Evolutionary conservation across 2,329 filamentous ascomycete species (phyloP), one percentile per base, ranked within the genome.

Genomic region (Lecanicillium sp.): DNA sequence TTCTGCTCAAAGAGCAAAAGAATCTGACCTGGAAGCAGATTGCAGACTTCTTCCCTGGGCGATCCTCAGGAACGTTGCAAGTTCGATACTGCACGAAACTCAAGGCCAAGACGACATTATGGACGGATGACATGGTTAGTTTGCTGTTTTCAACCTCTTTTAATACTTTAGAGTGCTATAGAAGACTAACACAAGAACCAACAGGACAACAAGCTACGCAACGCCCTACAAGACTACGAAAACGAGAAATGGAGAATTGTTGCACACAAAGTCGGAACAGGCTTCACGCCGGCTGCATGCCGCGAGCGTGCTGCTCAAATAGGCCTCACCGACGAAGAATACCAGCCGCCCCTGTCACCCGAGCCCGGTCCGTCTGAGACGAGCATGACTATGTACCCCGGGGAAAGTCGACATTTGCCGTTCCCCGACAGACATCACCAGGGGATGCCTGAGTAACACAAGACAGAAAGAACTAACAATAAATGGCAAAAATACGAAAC

Each of bases 1-100:
- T 95, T 49, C 87, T 95, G 61, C 72, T 96, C 53, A 96, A 96
- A 66, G 90, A 96, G 68, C 90, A 93, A 61, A 94, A 93, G 67
- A 90, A 88, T 61, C 73, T 96, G 62, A 95, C 90, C 4, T 96
- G 90, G 90, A 95, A 95, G 69, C 90, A 96, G 72, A 96, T 96
- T 60, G 88, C 90, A 49, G 90, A 95, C 62, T 95, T 95, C 68
- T 96, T 96, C 58, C 90, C 90, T 1, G 90, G 90, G 2, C 77
- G 90, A 50, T 93, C 87, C 50, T 94, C 87, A 38, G 90, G 90
- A 15, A 95, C 90, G 24, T 70, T 96, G 52, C 90, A 96, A 66
- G 90, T 96, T 47, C 84, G 90, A 29, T 96, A 96, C 65, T 96
- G 90, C 64, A 95, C 90, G 36, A 95, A 95, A 68, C 73, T 95